Percentiles rank a stretch among this genome's conserved stretches.
These are phyloP conservation scores for Andrographis paniculata DNA, from an alignment of 305 asterid genomes.

Conservation along the genomic window DNA sequence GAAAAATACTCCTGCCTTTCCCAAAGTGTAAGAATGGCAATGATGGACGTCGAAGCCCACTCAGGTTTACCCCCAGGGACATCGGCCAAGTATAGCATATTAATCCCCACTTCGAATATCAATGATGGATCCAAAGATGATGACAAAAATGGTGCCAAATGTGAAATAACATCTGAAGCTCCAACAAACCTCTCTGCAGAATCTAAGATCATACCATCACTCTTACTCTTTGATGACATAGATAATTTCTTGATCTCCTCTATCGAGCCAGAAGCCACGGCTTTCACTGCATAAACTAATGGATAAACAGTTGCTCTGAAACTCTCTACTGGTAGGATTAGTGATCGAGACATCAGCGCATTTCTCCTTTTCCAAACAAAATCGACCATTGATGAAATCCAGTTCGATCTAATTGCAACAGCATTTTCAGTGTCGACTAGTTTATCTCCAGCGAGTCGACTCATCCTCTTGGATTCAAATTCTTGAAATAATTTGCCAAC, in stretches of 20 bases:
- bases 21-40: slow-evolving; percentile 96
- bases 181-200: slow-evolving; percentile 79
- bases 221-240: slow-evolving; percentile 44
- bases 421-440: slow-evolving; percentile 87
- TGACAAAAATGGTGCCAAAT: slow-evolving; percentile 82
- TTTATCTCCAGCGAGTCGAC: slow-evolving; percentile 90
- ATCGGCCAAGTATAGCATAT: slow-evolving; percentile 93
- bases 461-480: slow-evolving; percentile 88
- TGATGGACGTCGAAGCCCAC: slow-evolving; percentile 90
- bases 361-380: slow-evolving; percentile 79
- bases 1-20: slow-evolving; percentile 92
- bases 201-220: slow-evolving; percentile 23
- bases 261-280: slow-evolving; percentile 78
- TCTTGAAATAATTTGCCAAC: slow-evolving; percentile 86
- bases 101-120: slow-evolving; percentile 93
- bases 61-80: slow-evolving; percentile 98
- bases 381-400: slow-evolving; percentile 87
- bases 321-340: slow-evolving; percentile 82
- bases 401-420: slow-evolving; percentile 87
- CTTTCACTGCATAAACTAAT: slow-evolving; percentile 74
- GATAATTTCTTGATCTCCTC: slow-evolving; percentile 80
- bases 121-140: slow-evolving; percentile 89
- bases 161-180: slow-evolving; percentile 85
- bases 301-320: slow-evolving; percentile 77
- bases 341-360: slow-evolving; percentile 64